phyloP scores from a whole-genome alignment of 2,329 filamentous ascomycete species.

The Plectosphaerella plurivora region DNA sequence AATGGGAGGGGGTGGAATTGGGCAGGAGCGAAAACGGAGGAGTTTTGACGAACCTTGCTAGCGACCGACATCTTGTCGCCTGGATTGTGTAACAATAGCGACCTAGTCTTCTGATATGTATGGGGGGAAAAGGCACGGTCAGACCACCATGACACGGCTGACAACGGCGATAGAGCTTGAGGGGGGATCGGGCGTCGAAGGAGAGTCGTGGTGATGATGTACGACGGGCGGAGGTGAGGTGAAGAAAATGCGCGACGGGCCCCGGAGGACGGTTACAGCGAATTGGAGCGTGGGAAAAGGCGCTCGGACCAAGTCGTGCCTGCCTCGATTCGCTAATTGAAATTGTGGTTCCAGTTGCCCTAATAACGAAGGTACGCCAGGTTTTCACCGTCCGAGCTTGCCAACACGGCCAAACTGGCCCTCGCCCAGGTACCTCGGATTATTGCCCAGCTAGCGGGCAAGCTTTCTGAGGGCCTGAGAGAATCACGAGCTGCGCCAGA shows the following conservation, averaged over 20 bases:
- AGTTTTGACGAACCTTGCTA: conserved; percentile 11
- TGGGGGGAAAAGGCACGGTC: conserved; percentile 13
- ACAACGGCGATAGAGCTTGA: background rate
- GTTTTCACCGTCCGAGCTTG: too few relatives aligned
- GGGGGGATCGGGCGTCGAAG: conserved; percentile 11
- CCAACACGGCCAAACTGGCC: too few relatives aligned
- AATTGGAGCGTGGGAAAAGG: background rate
- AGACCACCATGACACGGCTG: conserved; percentile 14
- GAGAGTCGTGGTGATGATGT: conserved; percentile 11
- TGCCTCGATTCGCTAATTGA: conserved; percentile 4
- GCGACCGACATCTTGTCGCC: conserved; percentile 17
- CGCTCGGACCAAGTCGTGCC: conserved; percentile 1
- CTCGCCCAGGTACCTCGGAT: too few relatives aligned
- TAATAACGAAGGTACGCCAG: too few relatives aligned
- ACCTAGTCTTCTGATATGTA: conserved; percentile 15
- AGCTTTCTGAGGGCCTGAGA: too few relatives aligned
- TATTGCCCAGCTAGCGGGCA: too few relatives aligned
- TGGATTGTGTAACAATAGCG: conserved; percentile 17
- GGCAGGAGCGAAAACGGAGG: conserved; percentile 1
- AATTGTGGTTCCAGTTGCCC: background rate
- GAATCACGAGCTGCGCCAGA: too few relatives aligned
- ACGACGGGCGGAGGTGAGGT: conserved; percentile 10
- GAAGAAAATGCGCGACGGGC: conserved; percentile 14
- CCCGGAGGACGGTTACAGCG: conserved; percentile 2
- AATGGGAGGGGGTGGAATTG: background rate